Evolutionary conservation across 768 basidiomycete genomes (phyloP).

Genomic region (Tulasnella sp.): DNA sequence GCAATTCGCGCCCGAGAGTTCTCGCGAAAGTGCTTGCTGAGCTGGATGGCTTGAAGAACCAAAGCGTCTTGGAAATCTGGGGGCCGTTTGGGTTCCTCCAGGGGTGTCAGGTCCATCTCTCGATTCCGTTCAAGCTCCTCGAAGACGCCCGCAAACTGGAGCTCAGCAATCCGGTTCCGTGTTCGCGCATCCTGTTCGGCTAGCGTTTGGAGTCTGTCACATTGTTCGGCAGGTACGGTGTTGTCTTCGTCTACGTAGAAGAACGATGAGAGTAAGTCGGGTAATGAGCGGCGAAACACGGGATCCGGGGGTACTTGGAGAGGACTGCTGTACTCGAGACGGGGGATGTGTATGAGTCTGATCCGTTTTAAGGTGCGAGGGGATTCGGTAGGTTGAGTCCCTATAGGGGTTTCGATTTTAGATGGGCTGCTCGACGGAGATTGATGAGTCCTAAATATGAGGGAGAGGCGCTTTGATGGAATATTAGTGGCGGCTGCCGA

Average conservation of each 20-base stretch:
- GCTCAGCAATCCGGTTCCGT: slow-evolving; percentile 42
- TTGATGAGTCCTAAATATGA: background rate
- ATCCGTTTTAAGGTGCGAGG: slow-evolving; percentile 56
- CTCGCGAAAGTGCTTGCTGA: slow-evolving; percentile 35
- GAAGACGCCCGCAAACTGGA: slow-evolving; percentile 50
- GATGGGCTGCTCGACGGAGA: background rate
- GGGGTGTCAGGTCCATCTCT: slow-evolving; percentile 1
- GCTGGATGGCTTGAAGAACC: slow-evolving; percentile 37
- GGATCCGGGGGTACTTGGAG: slow-evolving; percentile 57
- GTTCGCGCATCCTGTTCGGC: slow-evolving; percentile 46
- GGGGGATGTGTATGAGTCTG: slow-evolving; percentile 60
- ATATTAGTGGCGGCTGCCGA: slow-evolving; percentile 15
- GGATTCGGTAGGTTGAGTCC: slow-evolving; percentile 12
- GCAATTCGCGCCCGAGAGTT: slow-evolving; percentile 40
- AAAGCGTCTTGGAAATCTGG: slow-evolving; percentile 38
- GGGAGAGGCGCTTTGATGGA: slow-evolving; percentile 3
- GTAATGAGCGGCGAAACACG: slow-evolving; percentile 52
- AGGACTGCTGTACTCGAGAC: slow-evolving; percentile 57
- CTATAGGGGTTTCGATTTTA: background rate
- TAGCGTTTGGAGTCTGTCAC: slow-evolving; percentile 39
- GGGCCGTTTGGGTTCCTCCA: slow-evolving; percentile 30
- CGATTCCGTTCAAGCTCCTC: slow-evolving; percentile 38
- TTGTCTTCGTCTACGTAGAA: slow-evolving; percentile 44
- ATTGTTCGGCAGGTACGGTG: slow-evolving; percentile 45
- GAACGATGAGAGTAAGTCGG: slow-evolving; percentile 60